Percentiles rank a stretch among this genome's conserved stretches.
These are phyloP conservation scores for Bodo saltans DNA, from an alignment of 78 protist species.

Conservation along the genomic window DNA sequence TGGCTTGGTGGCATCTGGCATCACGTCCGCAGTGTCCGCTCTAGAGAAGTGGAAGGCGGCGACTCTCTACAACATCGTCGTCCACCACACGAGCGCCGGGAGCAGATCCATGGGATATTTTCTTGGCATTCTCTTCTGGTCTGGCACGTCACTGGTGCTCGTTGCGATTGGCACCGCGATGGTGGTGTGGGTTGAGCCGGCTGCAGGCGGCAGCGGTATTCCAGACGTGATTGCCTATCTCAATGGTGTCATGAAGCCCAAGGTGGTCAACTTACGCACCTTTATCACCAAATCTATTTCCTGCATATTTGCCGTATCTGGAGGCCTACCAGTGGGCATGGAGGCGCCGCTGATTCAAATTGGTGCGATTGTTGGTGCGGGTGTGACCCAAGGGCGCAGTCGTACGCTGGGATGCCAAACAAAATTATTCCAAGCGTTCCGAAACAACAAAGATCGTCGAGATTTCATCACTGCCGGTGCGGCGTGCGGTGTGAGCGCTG, in stretches of 20 bases:
- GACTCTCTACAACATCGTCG: background rate
- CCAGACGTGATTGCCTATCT: conserved; percentile 80
- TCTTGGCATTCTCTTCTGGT: background rate
- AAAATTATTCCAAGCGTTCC: background rate
- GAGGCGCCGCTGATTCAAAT: conserved; percentile 86
- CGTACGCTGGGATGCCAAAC: conserved; percentile 10
- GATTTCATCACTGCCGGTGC: conserved; percentile 49
- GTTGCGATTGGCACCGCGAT: conserved; percentile 2
- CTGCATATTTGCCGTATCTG: conserved; percentile 54
- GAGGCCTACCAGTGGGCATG: conserved; percentile 68
- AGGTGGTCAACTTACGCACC: conserved; percentile 69
- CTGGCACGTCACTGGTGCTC: background rate
- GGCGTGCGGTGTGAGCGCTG: conserved; percentile 61
- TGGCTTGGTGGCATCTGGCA: background rate
- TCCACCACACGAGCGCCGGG: background rate
- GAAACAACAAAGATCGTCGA: conserved; percentile 47
- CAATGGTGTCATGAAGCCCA: conserved; percentile 79
- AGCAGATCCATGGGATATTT: background rate
- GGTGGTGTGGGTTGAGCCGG: conserved; percentile 36
- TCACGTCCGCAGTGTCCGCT: background rate
- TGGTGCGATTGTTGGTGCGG: conserved; percentile 65
- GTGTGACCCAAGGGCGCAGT: conserved; percentile 4
- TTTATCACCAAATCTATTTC: conserved; percentile 60
- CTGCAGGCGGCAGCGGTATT: conserved; percentile 39
- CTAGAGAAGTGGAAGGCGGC: background rate